Conservation (phyloP, 2,329 filamentous ascomycete genomes). For the Chrysoporthe austroafricana region DNA sequence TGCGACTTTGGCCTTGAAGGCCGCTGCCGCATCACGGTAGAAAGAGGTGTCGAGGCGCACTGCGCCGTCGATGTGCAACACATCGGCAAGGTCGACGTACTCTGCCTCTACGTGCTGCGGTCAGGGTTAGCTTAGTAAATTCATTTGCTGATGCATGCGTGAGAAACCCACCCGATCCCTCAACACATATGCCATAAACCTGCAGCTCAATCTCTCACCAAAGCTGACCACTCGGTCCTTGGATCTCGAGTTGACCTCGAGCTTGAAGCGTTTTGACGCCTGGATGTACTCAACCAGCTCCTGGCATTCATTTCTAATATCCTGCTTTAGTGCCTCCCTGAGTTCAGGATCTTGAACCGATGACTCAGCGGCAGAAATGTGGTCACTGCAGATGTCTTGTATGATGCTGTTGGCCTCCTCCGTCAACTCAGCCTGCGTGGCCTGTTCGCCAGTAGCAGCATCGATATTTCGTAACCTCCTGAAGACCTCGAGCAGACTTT, state of each 20-base stretch:
- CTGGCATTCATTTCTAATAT: conserved; percentile 79
- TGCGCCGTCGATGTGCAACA: conserved; percentile 69
- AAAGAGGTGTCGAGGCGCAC: conserved; percentile 68
- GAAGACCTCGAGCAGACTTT: conserved; percentile 63
- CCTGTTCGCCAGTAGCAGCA: conserved; percentile 55
- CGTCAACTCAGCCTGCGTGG: conserved; percentile 57
- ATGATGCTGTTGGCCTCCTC: conserved; percentile 75
- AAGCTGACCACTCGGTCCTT: conserved; percentile 92
- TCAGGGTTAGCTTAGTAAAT: conserved; percentile 35
- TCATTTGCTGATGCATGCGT: neutral
- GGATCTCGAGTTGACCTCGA: conserved; percentile 76
- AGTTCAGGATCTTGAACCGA: conserved; percentile 63
- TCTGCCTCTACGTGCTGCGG: conserved; percentile 75
- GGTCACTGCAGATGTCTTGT: conserved; percentile 79
- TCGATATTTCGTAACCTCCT: conserved; percentile 59
- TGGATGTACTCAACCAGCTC: conserved; percentile 75
- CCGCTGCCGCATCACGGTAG: conserved; percentile 66
- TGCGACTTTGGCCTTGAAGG: conserved; percentile 66
- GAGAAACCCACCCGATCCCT: conserved; percentile 63
- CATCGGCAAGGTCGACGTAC: conserved; percentile 86
- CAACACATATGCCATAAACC: conserved; percentile 84
- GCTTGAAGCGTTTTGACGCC: conserved; percentile 67
- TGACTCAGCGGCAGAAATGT: conserved; percentile 71
- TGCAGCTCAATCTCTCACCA: conserved; percentile 93
- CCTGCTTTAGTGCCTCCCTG: conserved; percentile 61